Evolutionary conservation across 495 filamentous ascomycete species (phyloP).

Genomic region (Haplographium delicatum): DNA sequence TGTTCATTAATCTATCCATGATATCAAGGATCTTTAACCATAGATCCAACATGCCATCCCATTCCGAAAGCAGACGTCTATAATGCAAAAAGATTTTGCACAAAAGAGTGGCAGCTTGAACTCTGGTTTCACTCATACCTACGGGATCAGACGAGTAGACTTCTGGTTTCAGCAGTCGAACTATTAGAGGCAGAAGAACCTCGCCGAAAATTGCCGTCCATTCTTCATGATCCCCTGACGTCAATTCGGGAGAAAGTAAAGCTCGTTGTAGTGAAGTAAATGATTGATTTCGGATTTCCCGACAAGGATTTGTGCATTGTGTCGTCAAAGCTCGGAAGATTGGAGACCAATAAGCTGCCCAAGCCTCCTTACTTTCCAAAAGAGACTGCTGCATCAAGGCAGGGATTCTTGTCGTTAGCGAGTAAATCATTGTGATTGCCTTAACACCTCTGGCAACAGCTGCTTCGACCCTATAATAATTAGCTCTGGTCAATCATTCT

Average conservation of each 20-base stretch:
- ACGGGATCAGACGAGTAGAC: constrained; percentile 86
- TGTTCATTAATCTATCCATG: constrained; percentile 95
- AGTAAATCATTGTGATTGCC: constrained; percentile 73
- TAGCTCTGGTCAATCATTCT: constrained; percentile 14
- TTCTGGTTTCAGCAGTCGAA: constrained; percentile 86
- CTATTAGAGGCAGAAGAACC: constrained; percentile 91
- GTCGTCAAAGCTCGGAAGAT: constrained; percentile 83
- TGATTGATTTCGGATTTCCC: constrained; percentile 84
- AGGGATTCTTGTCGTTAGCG: constrained; percentile 74
- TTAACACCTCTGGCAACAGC: constrained; percentile 72
- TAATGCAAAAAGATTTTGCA: constrained; percentile 97
- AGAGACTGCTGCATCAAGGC: constrained; percentile 87
- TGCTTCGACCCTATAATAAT: constrained; percentile 54
- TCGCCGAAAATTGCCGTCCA: constrained; percentile 95
- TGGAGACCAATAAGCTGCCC: constrained; percentile 96
- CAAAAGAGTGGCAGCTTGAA: constrained; percentile 84
- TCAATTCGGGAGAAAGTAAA: constrained; percentile 75
- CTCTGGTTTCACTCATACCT: constrained; percentile 93
- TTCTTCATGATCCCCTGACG: constrained; percentile 72
- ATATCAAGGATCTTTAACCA: constrained; percentile 93
- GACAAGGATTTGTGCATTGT: constrained; percentile 93
- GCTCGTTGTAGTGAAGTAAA: constrained; percentile 83
- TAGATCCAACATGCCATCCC: constrained; percentile 87
- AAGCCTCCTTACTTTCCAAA: constrained; percentile 84
- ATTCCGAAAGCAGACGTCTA: constrained; percentile 74